Evolutionary conservation across 805 yeast genomes (phyloP).

Genomic region (Henningerozyma blattae): DNA sequence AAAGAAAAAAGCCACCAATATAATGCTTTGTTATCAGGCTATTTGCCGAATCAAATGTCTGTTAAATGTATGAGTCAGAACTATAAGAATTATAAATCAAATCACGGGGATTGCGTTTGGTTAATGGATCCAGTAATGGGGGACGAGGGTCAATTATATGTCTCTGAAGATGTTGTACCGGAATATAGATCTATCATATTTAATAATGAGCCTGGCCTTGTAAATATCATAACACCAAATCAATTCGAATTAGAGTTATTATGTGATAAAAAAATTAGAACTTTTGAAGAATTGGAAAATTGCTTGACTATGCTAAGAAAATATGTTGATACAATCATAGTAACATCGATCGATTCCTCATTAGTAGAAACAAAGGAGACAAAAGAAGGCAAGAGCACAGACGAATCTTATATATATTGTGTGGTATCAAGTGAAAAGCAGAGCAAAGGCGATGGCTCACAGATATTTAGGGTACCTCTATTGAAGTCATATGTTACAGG

Average conservation of each 20-base stretch:
- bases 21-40: slow-evolving; percentile 54
- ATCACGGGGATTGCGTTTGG: slow-evolving; percentile 31
- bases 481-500: slow-evolving; percentile 85
- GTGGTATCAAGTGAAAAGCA: slow-evolving; percentile 29
- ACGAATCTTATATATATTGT: slow-evolving; percentile 26
- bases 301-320: slow-evolving; percentile 42
- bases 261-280: slow-evolving; percentile 36
- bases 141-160: slow-evolving; percentile 62
- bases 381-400: slow-evolving; percentile 8
- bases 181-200: slow-evolving; percentile 33
- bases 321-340: slow-evolving; percentile 14
- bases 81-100: slow-evolving; percentile 26
- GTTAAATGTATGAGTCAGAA: slow-evolving; percentile 32
- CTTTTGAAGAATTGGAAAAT: slow-evolving; percentile 26
- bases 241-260: slow-evolving; percentile 79
- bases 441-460: slow-evolving; percentile 9
- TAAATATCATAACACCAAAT: slow-evolving; percentile 79
- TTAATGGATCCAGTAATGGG: slow-evolving; percentile 74
- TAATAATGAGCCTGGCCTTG: slow-evolving; percentile 29
- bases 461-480: slow-evolving; percentile 36
- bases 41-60: slow-evolving; percentile 46
- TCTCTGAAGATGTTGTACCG: slow-evolving; percentile 47
- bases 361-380: slow-evolving; percentile 6
- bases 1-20: slow-evolving; percentile 25
- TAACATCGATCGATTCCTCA: slow-evolving; percentile 16